Evolutionary conservation across 2,329 filamentous ascomycete genomes (phyloP).

Genomic region (Fusarium paranaense): DNA sequence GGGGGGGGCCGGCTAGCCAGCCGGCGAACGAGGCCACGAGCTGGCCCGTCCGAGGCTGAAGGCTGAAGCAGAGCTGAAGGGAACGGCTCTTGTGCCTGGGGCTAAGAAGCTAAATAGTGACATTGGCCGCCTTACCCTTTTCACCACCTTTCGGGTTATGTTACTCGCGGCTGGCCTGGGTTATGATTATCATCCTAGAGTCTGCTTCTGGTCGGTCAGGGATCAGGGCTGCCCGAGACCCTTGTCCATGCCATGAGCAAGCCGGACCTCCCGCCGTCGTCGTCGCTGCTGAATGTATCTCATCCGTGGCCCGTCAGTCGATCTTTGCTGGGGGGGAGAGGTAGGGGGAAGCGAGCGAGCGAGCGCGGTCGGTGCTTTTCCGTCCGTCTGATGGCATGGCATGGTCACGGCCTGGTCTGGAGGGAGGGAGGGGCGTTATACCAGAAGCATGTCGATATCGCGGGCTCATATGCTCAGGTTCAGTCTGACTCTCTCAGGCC

Average conservation of each 20-base stretch:
- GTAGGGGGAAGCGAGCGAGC: neutral
- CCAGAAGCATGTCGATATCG: constrained; percentile 34
- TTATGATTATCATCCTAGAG: constrained; percentile 30
- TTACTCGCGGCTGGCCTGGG: constrained; percentile 19
- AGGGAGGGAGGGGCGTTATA: constrained; percentile 18
- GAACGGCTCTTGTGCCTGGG: constrained; percentile 29
- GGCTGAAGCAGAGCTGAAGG: constrained; percentile 15
- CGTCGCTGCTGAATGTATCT: constrained; percentile 31
- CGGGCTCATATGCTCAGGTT: constrained; percentile 24
- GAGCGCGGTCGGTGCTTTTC: constrained; percentile 6
- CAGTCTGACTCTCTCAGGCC: constrained; percentile 11
- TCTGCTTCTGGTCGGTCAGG: constrained; percentile 21
- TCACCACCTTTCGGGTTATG: constrained; percentile 11
- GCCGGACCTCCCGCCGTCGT: constrained; percentile 40
- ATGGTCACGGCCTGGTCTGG: constrained; percentile 12
- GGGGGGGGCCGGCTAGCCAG: neutral
- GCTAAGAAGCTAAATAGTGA: constrained; percentile 32
- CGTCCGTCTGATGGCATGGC: constrained; percentile 15
- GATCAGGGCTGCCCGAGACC: constrained; percentile 29
- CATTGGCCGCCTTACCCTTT: constrained; percentile 28
- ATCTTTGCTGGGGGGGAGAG: constrained; percentile 35
- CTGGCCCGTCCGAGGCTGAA: constrained; percentile 37
- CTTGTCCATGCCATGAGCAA: constrained; percentile 35
- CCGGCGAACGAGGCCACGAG: constrained; percentile 20
- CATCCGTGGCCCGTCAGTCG: constrained; percentile 43